Percentiles rank a stretch among this genome's conserved stretches.
These are phyloP conservation scores for Gloeophyllum trabeum DNA, from an alignment of 768 basidiomycete species.

Conservation along the genomic window DNA sequence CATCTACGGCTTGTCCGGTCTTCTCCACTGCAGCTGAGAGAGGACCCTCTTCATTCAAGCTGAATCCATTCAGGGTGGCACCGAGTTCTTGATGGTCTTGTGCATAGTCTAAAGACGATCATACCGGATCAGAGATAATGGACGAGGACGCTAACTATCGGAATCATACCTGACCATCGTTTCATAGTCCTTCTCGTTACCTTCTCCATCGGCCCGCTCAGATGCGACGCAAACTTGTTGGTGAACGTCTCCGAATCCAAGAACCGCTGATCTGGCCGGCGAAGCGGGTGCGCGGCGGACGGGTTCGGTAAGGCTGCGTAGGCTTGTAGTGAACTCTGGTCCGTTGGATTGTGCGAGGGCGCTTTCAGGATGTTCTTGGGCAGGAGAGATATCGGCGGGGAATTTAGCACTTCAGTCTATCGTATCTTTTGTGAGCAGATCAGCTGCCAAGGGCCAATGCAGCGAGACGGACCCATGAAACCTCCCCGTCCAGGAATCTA, in stretches of 20 bases:
- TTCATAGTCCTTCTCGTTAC: constrained; percentile 87
- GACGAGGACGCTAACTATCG: neutral
- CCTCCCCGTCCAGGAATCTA: constrained; percentile 89
- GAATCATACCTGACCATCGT: constrained; percentile 83
- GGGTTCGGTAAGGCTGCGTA: constrained; percentile 86
- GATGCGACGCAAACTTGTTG: constrained; percentile 86
- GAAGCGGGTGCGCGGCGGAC: constrained; percentile 78
- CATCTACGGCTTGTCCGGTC: constrained; percentile 92
- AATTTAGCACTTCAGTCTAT: constrained; percentile 86
- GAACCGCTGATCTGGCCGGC: constrained; percentile 90
- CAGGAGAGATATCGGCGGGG: constrained; percentile 79
- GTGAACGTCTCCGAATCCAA: constrained; percentile 95
- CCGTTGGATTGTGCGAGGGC: constrained; percentile 89
- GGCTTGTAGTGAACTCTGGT: constrained; percentile 56
- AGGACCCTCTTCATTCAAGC: constrained; percentile 69
- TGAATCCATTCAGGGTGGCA: constrained; percentile 86
- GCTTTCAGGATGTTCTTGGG: constrained; percentile 96
- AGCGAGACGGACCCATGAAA: constrained; percentile 71
- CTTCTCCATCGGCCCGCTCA: constrained; percentile 91
- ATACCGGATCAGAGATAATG: neutral
- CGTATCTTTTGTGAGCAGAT: neutral
- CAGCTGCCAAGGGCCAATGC: constrained; percentile 5
- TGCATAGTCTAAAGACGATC: constrained; percentile 43
- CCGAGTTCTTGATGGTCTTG: constrained; percentile 89
- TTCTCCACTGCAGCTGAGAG: constrained; percentile 87